These are phyloP conservation scores for Suillus alpinus DNA, from an alignment of 768 basidiomycete genomes.

Conservation along the genomic window DNA sequence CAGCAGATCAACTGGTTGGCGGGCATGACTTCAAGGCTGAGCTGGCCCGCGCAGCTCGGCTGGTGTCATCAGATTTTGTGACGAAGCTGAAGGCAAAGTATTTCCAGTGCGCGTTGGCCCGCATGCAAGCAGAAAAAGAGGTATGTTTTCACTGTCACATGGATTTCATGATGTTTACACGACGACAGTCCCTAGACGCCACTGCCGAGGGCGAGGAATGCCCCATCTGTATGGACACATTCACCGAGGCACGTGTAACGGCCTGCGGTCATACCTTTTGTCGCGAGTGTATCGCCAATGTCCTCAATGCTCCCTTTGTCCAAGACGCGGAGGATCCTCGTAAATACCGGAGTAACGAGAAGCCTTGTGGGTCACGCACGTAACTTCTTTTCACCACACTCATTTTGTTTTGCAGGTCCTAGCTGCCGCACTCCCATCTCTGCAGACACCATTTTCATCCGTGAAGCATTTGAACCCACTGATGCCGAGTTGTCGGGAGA, in stretches of 20 bases:
- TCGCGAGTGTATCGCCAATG: slow-evolving; percentile 51
- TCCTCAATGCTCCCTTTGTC: slow-evolving; percentile 38
- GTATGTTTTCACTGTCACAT: slow-evolving; percentile 25
- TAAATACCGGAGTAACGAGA: slow-evolving; percentile 41
- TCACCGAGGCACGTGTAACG: slow-evolving; percentile 54
- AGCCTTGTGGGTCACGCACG: slow-evolving; percentile 43
- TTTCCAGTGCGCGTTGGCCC: slow-evolving; percentile 38
- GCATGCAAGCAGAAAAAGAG: slow-evolving; percentile 54
- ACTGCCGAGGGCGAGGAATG: slow-evolving; percentile 57
- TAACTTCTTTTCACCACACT: neutral
- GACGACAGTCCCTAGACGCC: slow-evolving; percentile 41
- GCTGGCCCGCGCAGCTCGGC: slow-evolving; percentile 40
- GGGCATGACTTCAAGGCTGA: slow-evolving; percentile 37
- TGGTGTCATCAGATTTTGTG: slow-evolving; percentile 50
- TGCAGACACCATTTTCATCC: slow-evolving; percentile 47
- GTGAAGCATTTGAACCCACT: slow-evolving; percentile 59
- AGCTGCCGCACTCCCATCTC: slow-evolving; percentile 54
- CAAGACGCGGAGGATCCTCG: slow-evolving; percentile 34
- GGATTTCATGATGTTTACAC: neutral
- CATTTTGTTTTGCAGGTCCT: slow-evolving; percentile 42
- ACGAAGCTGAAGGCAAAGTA: slow-evolving; percentile 45
- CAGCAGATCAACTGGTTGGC: slow-evolving; percentile 33
- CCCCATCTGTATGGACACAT: slow-evolving; percentile 61
- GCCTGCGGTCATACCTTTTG: slow-evolving; percentile 64
- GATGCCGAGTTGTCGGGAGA: slow-evolving; percentile 37